Evolutionary conservation across 768 basidiomycete genomes (phyloP), one percentile per base, ranked within the genome.

Genomic region (Mycena metata): DNA sequence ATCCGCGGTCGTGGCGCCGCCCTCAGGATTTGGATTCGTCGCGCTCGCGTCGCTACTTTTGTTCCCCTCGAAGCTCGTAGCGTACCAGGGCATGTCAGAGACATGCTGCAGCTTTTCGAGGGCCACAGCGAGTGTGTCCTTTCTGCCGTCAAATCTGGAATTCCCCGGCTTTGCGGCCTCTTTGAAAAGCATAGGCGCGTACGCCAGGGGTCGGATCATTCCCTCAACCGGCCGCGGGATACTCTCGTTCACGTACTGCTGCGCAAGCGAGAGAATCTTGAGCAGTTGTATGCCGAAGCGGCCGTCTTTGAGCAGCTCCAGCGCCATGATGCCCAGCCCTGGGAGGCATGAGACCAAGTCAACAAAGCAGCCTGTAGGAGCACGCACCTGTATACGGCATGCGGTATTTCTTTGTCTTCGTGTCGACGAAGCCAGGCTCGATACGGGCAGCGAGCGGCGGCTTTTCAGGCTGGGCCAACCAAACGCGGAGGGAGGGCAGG

Each of bases 11-110:
- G 30, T 30, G 30, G 30, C 6, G 6, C 30, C 30, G 30, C 6
- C 30, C 6, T 30, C 30, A 6, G 30, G 3, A 30, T 30, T 30
- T 30, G 82, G 82, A 21, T 83, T 83, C 59, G 82, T 84, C 16
- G 50, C 65, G 26, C 67, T 74, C 59, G 30, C 58, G 10, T 60
- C 52, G 21, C 42, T 49, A 50, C 11, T 19, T 41, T 49, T 50
- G 39, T 30, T n/a, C n/a, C n/a, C n/a, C n/a, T n/a, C n/a, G n/a
- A n/a, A n/a, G n/a, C n/a, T 30, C 6, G 30, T 30, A n/a, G 30
- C 3, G 30, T 30, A 30, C 30, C 30, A 30, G 30, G 23, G 16
- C 16, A 45, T 43, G 10, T 61, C 60, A 43, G 63, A 64, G 45
- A 56, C 26, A 33, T 56, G 63, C 23, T 45, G 63, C 33, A 64